Base-by-base conservation (phyloP, 2,329 filamentous ascomycete species). In the Fusarium sp. region DNA sequence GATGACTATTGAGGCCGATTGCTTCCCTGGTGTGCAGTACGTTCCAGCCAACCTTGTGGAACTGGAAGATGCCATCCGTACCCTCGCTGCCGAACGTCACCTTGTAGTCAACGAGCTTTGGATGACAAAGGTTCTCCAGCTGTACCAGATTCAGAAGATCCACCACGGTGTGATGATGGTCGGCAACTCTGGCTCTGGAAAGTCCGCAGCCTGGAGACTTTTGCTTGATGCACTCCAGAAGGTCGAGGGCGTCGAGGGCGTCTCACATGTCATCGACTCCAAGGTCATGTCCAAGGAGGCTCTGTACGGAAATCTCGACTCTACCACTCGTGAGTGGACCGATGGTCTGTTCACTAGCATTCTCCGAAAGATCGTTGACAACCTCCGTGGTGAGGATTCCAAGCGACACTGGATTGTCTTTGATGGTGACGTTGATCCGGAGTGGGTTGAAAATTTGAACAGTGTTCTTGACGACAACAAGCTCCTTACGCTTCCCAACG, bases 151-250 rank as follows among this genome's bases (percentile, higher is more conserved):
- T 72, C 96, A 98, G 82, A 93, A 92, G 74, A 95, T 99, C 66
- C 96, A 99, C 79, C 96, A 99, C 77, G 96, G 96, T 92, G 96
- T 99, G 33, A 99, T 99, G 97, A 98, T 99, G 96, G 96, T 99
- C 15, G 96, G 96, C 72, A 95, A 94, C 79, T 98, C 97, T 35
- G 96, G 97, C n/a, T 93, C 96, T 50, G 97, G 97, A 80, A 99
- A 99, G 85, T 98, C 96, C 44, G 91, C 93, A 4, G 94, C 96
- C 9, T 99, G 97, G 96, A 95, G 94, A 79, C 91, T 97, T 46
- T 87, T 99, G 58, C 88, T 99, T 25, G 93, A 97, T 78, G 96
- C 97, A 21, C 85, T 99, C 66, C 96, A 98, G 78, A 91, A 93
- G 78, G 94, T 97, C 19, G 96, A 99, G 81, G 92, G 92, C 30